Conservation (phyloP, 306 rosid species). For the Carpinus viminea region DNA sequence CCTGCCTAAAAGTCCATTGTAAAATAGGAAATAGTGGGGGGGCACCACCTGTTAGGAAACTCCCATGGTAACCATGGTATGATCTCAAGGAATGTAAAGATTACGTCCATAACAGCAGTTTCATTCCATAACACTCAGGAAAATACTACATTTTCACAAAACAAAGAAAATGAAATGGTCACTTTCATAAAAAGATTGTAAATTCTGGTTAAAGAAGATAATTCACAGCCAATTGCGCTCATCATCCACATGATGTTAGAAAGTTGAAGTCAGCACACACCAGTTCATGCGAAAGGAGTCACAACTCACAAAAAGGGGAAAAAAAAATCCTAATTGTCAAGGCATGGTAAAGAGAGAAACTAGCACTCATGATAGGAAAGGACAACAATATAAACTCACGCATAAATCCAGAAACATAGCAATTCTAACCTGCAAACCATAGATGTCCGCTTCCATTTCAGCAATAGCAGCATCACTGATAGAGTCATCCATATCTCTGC, state of each 20-base stretch:
- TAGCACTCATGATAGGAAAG: slow-evolving; percentile 23
- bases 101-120: slow-evolving; percentile 3
- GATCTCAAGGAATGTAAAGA: neutral
- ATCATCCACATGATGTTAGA: slow-evolving; percentile 20
- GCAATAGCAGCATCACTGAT: slow-evolving; percentile 49
- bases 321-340: neutral
- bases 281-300: slow-evolving; percentile 5
- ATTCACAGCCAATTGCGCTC: slow-evolving; percentile 6
- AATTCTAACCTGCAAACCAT: slow-evolving; percentile 81
- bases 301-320: neutral
- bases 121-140: neutral
- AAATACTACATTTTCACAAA: slow-evolving; percentile 13
- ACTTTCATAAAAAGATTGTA: neutral
- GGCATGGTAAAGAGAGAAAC: slow-evolving; percentile 13
- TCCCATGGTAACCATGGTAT: too few relatives aligned
- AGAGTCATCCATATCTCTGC: slow-evolving; percentile 34
- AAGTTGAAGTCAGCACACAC: neutral
- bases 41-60: too few relatives aligned
- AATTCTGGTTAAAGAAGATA: slow-evolving; percentile 5
- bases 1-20: too few relatives aligned
- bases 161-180: neutral
- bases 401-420: slow-evolving; percentile 24
- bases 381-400: slow-evolving; percentile 3
- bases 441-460: slow-evolving; percentile 70
- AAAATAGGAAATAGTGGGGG: too few relatives aligned